Base-by-base conservation (phyloP, 2,329 filamentous ascomycete genomes). In the Apiospora saccharicola region DNA sequence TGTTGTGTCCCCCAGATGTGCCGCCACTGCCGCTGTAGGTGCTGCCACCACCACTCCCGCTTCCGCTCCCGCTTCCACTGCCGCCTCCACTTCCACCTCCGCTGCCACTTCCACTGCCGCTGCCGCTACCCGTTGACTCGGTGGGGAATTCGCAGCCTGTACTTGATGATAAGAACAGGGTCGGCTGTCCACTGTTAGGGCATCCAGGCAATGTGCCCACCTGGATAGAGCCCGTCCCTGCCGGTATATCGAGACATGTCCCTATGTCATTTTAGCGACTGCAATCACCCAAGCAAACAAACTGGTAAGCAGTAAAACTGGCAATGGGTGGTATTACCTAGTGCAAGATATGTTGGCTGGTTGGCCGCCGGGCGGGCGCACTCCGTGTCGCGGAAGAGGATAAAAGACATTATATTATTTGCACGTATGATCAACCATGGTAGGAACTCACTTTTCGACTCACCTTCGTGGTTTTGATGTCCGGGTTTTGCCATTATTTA, bases 171-270 rank as follows among this genome's bases (percentile, higher is more conserved):
- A 70, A 5, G 14, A 53, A 51, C 10, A 70, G 68, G 24, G 49
- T 70, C 12, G 68, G 68, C 24, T n/a, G 24, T 46, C 68, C 68
- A 49, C 47, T 70, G 30, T 70, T 70, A 14, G 68, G 68, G 30
- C 68, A 70, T 26, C 68, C 41, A 24, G 49, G 44, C 14, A 57
- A n/a, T 8, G 37, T n/a, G 68, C 24, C 37, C 37, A 70, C 46
- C 47, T 14, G 10, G n/a, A 70, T 51, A 3, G 68, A 70, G 68
- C 49, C 37, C 19, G 49, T n/a, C 13, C 47, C 68, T 10, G 30
- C 26, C 37, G 68, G 68, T 16, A 70, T 12, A 51, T 70, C 49
- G 14, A 70, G 68, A 13, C 68, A 70, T 19, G 47, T 70, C 4
- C 68, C 68, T 61, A 16, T 14, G 10, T 7, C 0, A n/a, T 37